Conservation (phyloP, 2,329 filamentous ascomycete genomes). For the Diaporthe vexans region DNA sequence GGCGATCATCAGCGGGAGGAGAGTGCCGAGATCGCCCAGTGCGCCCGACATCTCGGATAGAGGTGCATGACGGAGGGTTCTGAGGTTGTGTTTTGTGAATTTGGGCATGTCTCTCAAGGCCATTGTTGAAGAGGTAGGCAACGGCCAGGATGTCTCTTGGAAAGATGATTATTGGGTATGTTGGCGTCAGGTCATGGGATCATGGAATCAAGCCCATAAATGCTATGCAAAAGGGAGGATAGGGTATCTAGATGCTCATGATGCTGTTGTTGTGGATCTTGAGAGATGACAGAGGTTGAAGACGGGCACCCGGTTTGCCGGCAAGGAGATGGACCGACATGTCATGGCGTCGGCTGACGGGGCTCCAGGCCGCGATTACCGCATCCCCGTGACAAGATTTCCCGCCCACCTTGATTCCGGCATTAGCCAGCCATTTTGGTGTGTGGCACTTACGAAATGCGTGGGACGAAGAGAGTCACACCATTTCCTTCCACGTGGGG, state of each 20-base stretch:
- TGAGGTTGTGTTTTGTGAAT: constrained; percentile 62
- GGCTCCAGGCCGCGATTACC: constrained; percentile 9
- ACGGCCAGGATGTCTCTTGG: neutral
- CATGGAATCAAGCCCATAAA: neutral
- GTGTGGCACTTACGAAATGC: no score
- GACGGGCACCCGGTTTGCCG: constrained; percentile 17
- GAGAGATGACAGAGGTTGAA: neutral
- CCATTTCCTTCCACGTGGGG: no score
- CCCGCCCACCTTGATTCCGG: neutral
- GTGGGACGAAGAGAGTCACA: no score
- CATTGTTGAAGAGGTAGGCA: constrained; percentile 38
- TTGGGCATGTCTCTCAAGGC: constrained; percentile 48
- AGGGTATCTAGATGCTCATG: neutral
- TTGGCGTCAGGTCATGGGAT: neutral
- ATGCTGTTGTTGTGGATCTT: constrained; percentile 1
- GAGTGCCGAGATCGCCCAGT: constrained; percentile 87
- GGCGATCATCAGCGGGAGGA: constrained; percentile 90
- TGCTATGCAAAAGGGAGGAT: neutral
- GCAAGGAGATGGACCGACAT: constrained; percentile 15
- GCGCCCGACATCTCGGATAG: constrained; percentile 87
- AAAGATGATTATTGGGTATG: neutral
- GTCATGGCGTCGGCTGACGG: neutral
- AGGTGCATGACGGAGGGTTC: constrained; percentile 61
- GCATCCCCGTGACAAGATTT: constrained; percentile 28
- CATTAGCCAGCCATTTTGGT: neutral